phyloP scores from a whole-genome alignment of 177 flowering plant species.

The Vitis hybrid region DNA sequence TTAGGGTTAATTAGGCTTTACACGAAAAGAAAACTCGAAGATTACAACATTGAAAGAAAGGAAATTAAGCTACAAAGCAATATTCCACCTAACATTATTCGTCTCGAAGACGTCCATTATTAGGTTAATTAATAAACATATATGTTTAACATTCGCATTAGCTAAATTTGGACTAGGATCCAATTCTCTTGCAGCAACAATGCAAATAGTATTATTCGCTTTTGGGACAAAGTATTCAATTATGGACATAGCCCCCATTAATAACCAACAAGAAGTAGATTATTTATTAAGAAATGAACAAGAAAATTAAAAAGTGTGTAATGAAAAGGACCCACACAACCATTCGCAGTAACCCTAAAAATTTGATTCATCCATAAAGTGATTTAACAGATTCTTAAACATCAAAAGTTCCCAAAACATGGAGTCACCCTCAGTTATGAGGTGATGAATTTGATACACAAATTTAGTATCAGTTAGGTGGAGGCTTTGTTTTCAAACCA shows the following conservation, averaged over 20 bases:
- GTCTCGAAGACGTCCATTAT: no score
- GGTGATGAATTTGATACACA: not conserved
- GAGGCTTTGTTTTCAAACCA: slow-evolving; percentile 1
- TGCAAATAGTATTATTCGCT: not conserved
- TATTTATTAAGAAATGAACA: not conserved
- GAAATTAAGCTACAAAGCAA: no score
- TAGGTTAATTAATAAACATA: not conserved
- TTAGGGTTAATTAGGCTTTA: no score
- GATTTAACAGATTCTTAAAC: not conserved
- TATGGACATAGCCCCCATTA: not conserved
- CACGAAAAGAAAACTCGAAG: no score
- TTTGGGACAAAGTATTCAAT: not conserved
- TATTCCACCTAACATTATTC: no score
- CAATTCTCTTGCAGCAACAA: not conserved
- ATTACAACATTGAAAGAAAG: no score
- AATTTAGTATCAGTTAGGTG: slow-evolving; percentile 3
- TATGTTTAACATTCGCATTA: not conserved
- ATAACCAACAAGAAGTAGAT: not conserved
- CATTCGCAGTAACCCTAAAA: not conserved
- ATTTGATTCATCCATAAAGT: not conserved
- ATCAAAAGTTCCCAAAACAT: not conserved
- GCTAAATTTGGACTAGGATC: not conserved
- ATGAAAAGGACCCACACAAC: not conserved
- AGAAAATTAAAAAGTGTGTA: not conserved
- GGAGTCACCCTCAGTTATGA: no score